Evolutionary conservation across 2,329 filamentous ascomycete species (phyloP).

Genomic region (Ophiosphaerella korrae): DNA sequence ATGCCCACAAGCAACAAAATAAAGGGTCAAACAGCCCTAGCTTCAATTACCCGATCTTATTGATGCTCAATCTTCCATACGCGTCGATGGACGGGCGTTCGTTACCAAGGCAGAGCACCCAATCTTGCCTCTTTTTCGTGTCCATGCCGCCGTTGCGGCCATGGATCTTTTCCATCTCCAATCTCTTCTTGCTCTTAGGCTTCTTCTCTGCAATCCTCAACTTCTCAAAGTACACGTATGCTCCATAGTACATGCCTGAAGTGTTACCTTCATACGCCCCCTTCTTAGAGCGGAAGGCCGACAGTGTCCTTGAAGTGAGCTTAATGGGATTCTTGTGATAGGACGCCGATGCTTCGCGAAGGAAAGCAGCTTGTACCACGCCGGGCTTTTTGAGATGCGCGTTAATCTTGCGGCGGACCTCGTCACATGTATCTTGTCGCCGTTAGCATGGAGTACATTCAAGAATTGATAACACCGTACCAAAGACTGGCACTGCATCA

Average conservation of each 20-base stretch:
- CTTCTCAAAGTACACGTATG: constrained; percentile 67
- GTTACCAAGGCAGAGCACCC: not conserved
- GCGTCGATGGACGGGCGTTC: constrained; percentile 2
- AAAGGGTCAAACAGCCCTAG: no score
- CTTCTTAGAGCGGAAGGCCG: constrained; percentile 57
- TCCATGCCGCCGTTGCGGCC: constrained; percentile 8
- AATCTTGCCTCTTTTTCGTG: not conserved
- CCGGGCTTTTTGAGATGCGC: constrained; percentile 54
- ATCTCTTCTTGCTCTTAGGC: constrained; percentile 57
- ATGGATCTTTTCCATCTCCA: constrained; percentile 56
- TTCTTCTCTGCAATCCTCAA: constrained; percentile 57
- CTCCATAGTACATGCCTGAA: constrained; percentile 58
- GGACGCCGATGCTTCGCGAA: constrained; percentile 55
- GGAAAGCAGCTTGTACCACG: constrained; percentile 59
- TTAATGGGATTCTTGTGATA: constrained; percentile 44
- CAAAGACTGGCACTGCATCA: constrained; percentile 55
- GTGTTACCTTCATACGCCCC: constrained; percentile 57
- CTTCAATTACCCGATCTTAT: no score
- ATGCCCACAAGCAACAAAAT: no score
- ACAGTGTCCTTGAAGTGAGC: constrained; percentile 54
- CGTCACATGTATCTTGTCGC: constrained; percentile 58
- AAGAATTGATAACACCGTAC: constrained; percentile 24
- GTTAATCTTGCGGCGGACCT: constrained; percentile 62
- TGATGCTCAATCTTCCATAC: constrained; percentile 1
- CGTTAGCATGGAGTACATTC: not conserved